These are phyloP conservation scores for Coniochaeta hoffmannii DNA, from an alignment of 2,329 filamentous ascomycete species.

Conservation along the genomic window DNA sequence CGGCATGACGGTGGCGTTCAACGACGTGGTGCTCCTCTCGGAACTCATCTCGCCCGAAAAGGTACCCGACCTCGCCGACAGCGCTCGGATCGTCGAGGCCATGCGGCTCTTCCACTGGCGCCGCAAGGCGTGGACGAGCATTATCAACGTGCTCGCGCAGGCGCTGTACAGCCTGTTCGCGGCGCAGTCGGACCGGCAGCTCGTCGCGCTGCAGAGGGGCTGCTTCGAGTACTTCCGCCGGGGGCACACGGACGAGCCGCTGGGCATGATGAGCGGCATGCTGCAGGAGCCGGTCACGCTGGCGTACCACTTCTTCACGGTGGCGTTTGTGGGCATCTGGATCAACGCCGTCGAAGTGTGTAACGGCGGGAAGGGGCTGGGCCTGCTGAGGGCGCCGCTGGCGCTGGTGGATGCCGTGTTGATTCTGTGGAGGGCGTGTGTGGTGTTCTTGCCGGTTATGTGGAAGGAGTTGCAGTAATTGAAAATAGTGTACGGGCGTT, in stretches of 20 bases:
- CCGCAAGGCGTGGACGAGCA: conserved; percentile 72
- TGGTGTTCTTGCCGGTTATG: conserved; percentile 79
- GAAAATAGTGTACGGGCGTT: conserved; percentile 6
- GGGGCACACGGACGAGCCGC: conserved; percentile 68
- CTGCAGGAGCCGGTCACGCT: conserved; percentile 70
- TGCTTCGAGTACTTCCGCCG: conserved; percentile 91
- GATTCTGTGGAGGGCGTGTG: conserved; percentile 72
- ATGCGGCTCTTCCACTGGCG: conserved; percentile 78
- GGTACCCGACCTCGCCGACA: conserved; percentile 64
- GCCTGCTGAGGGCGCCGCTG: conserved; percentile 54
- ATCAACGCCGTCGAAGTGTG: conserved; percentile 34
- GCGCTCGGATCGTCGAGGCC: conserved; percentile 55
- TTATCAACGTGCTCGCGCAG: conserved; percentile 97
- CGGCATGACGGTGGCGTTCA: conserved; percentile 96
- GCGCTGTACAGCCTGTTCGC: conserved; percentile 89
- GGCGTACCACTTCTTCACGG: conserved; percentile 89
- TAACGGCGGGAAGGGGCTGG: conserved; percentile 32
- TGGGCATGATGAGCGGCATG: conserved; percentile 74
- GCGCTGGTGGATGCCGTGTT: conserved; percentile 57
- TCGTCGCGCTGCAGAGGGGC: conserved; percentile 75
- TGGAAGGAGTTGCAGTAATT: conserved; percentile 49
- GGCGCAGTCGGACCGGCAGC: conserved; percentile 62
- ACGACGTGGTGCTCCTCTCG: conserved; percentile 75
- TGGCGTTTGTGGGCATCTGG: conserved; percentile 85
- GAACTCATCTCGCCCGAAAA: conserved; percentile 62